Percentiles rank a stretch among this genome's conserved stretches.
Conservation (phyloP, 2,329 filamentous ascomycete genomes). For the Apiospora aurea region DNA sequence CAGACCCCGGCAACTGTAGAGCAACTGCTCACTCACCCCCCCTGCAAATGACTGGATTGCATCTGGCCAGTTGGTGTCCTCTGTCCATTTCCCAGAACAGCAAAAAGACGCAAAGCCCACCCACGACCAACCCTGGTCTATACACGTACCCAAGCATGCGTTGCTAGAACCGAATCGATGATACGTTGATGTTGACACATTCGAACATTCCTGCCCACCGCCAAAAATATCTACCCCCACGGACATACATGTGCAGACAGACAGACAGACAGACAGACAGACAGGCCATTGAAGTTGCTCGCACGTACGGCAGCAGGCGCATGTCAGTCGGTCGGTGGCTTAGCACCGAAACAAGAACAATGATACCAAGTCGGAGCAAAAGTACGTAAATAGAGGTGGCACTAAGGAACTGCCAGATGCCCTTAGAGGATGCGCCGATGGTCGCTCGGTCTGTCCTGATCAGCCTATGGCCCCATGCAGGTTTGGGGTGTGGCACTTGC, state of each 20-base stretch:
- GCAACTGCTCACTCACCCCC: background rate
- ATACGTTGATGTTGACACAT: slow-evolving; percentile 4
- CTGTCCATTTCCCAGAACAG: slow-evolving; percentile 18
- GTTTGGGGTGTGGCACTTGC: slow-evolving; percentile 1
- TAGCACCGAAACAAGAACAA: background rate
- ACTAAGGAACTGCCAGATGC: background rate
- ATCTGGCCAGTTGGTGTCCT: background rate
- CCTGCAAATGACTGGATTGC: slow-evolving; percentile 5
- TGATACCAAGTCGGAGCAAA: background rate
- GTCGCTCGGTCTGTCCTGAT: background rate
- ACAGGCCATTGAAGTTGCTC: background rate
- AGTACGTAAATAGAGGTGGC: background rate
- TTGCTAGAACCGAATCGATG: background rate
- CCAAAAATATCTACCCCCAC: slow-evolving; percentile 11
- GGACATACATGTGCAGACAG: background rate
- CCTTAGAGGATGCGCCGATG: slow-evolving; percentile 10
- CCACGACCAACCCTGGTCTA: background rate
- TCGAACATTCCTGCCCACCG: background rate
- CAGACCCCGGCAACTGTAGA: slow-evolving; percentile 18
- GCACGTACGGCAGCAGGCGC: background rate
- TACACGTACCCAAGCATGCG: background rate
- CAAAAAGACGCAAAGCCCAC: background rate
- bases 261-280: too few relatives aligned
- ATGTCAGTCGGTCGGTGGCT: slow-evolving; percentile 4
- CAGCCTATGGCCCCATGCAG: background rate